phyloP scores from a whole-genome alignment of 2,329 filamentous ascomycete species.

The Xylaria sp. region DNA sequence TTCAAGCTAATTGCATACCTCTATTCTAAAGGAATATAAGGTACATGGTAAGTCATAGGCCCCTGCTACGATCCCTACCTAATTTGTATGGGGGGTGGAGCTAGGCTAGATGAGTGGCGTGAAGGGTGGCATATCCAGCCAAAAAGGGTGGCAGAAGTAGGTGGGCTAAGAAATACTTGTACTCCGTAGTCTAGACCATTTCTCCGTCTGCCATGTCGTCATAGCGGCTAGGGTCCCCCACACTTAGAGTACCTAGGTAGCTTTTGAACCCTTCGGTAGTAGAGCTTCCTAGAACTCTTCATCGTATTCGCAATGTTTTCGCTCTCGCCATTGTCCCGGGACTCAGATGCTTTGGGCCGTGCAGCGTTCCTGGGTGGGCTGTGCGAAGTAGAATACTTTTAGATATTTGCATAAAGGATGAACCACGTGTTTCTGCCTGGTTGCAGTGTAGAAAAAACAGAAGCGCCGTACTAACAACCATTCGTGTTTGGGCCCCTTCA shows the following conservation, averaged over 20 bases:
- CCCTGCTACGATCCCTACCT: too few species aligned
- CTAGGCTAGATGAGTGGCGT: too few species aligned
- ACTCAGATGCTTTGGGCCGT: neutral
- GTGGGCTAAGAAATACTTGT: too few species aligned
- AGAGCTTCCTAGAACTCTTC: too few species aligned
- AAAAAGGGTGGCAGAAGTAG: too few species aligned
- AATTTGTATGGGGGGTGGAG: too few species aligned
- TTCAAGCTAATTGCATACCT: too few species aligned
- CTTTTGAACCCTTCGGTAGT: too few species aligned
- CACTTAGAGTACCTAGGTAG: too few species aligned
- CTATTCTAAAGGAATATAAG: too few species aligned
- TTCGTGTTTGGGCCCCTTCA: neutral
- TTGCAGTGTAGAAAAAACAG: neutral
- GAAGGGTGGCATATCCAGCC: too few species aligned
- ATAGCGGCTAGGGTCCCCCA: conserved; percentile 3
- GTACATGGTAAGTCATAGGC: too few species aligned
- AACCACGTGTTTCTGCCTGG: neutral
- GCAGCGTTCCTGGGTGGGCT: neutral
- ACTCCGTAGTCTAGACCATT: neutral
- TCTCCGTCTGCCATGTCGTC: conserved; percentile 16
- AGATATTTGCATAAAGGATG: neutral
- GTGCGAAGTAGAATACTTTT: neutral
- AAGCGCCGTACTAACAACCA: neutral
- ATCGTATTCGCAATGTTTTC: conserved; percentile 10
- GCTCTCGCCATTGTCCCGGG: neutral